Percentiles rank a stretch among this genome's conserved stretches.
Evolutionary conservation across 1,139 yeast species (phyloP).

Genomic region (Scheffersomyces lignicola): DNA sequence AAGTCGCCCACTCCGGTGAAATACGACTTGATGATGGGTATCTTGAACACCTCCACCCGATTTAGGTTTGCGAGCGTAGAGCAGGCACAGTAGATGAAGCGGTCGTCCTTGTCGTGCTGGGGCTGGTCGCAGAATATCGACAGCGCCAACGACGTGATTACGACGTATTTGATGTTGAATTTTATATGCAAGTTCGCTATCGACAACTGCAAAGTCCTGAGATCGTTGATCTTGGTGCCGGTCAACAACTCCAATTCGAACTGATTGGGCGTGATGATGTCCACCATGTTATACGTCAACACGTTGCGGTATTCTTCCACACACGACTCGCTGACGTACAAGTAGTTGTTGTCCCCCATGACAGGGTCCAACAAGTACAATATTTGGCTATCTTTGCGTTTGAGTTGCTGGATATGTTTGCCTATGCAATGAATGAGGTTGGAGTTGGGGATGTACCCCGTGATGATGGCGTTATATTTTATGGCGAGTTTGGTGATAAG

Average conservation of each 20-base stretch:
- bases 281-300: constrained; percentile 52
- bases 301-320: constrained; percentile 64
- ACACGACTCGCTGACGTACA: constrained; percentile 75
- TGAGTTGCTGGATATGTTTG: constrained; percentile 15
- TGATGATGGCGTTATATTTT: constrained; percentile 27
- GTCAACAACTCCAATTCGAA: constrained; percentile 80
- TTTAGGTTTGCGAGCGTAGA: constrained; percentile 28
- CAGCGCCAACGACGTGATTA: constrained; percentile 49
- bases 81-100: constrained; percentile 52
- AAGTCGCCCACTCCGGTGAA: constrained; percentile 95
- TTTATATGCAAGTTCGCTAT: constrained; percentile 47
- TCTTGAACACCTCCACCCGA: constrained; percentile 32
- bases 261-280: constrained; percentile 85
- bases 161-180: constrained; percentile 59
- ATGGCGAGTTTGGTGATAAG: constrained; percentile 12
- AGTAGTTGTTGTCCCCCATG: constrained; percentile 84
- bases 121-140: constrained; percentile 10
- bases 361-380: constrained; percentile 87
- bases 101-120: constrained; percentile 6
- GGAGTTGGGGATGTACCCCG: constrained; percentile 40
- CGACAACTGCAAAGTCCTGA: constrained; percentile 44
- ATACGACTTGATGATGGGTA: constrained; percentile 63
- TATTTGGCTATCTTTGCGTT: constrained; percentile 13
- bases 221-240: constrained; percentile 47
- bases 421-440: constrained; percentile 24